Evolutionary conservation across 169 alveolate genomes (phyloP).

Genomic region (Babesia ovata): DNA sequence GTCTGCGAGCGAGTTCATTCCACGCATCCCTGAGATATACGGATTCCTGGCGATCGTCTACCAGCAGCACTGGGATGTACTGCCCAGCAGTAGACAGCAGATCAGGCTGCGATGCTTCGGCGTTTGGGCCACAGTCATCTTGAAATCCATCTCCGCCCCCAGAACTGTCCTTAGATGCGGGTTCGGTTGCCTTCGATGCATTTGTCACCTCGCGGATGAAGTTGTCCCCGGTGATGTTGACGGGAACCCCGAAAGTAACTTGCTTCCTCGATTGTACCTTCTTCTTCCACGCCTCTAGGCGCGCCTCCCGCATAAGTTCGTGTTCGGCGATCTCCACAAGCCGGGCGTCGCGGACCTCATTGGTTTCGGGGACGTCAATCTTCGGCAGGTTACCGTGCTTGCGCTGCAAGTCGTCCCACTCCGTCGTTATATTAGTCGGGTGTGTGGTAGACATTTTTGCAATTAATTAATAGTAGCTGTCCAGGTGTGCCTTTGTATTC

Average conservation of each 20-base stretch:
- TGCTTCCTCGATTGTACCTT: slow-evolving; percentile 13
- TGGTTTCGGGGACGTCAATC: slow-evolving; percentile 76
- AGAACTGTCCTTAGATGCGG: not conserved
- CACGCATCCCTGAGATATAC: slow-evolving; percentile 43
- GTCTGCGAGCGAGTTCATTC: slow-evolving; percentile 44
- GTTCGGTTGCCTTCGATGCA: slow-evolving; percentile 38
- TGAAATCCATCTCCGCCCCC: not conserved
- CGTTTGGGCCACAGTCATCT: too few relatives aligned
- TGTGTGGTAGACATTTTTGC: slow-evolving; percentile 87
- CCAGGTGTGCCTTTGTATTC: not conserved
- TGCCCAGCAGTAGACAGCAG: slow-evolving; percentile 45
- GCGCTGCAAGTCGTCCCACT: slow-evolving; percentile 89
- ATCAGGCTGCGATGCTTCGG: slow-evolving; percentile 18
- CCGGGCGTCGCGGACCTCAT: slow-evolving; percentile 77
- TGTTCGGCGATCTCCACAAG: slow-evolving; percentile 56
- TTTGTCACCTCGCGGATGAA: slow-evolving; percentile 59
- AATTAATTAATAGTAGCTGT: not conserved
- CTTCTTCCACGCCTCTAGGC: slow-evolving; percentile 65
- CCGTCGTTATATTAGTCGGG: slow-evolving; percentile 85
- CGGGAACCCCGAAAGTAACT: slow-evolving; percentile 52
- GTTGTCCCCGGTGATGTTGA: slow-evolving; percentile 34
- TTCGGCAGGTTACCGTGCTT: slow-evolving; percentile 86
- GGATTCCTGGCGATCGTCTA: slow-evolving; percentile 45
- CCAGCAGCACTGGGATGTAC: slow-evolving; percentile 56
- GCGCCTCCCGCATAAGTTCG: slow-evolving; percentile 59